Base-by-base conservation (phyloP, 495 filamentous ascomycete species). In the Penicillium macrosclerotiorum region DNA sequence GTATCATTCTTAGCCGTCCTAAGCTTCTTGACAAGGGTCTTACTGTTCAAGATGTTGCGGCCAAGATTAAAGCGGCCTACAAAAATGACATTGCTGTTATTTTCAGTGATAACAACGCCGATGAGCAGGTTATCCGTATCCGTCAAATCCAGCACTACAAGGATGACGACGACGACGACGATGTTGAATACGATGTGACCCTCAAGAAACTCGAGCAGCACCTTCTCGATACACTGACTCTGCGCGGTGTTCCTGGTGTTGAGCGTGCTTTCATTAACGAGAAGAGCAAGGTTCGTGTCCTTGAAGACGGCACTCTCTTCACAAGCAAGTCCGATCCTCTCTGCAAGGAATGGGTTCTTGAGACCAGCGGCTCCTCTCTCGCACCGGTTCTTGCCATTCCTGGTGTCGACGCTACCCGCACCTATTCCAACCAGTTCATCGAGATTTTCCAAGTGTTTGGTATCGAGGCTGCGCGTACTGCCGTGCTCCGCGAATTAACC, bases 71-170 rank as follows among this genome's bases (percentile, higher is more conserved):
- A 67, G 80, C 89, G 42, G 83, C 85, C 22, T 97, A 94, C 59
- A 79, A 80, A n/a, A 81, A 79, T 35, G 90, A 96, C 65, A 73
- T 96, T 46, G 90, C 90, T 8, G 83, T 98, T 30, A 89, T 99
- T 33, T 96, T 95, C 76, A 94, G 89, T 64, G 93, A 99, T 58
- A 91, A 96, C 71, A 99, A 99, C 63, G 92, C 91, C 20, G 92
- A 96, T 47, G 82, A 95, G 59, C 90, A 94, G 62, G 84, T 96
- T 37, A 88, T 99, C 50, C 92, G 93, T 63, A 85, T 96, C 34
- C 89, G 93, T 41, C 85, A 94, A 56, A 82, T 94, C 48, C 69
- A 78, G 23, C 75, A 80, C 31, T 73, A 82, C 41, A 82, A 82
- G 45, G 89, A 95, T 55, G 81, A 85, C 31, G 80, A 84, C 4